phyloP scores from a whole-genome alignment of 2,329 filamentous ascomycete species.

The Tricladium varicosporioides region DNA sequence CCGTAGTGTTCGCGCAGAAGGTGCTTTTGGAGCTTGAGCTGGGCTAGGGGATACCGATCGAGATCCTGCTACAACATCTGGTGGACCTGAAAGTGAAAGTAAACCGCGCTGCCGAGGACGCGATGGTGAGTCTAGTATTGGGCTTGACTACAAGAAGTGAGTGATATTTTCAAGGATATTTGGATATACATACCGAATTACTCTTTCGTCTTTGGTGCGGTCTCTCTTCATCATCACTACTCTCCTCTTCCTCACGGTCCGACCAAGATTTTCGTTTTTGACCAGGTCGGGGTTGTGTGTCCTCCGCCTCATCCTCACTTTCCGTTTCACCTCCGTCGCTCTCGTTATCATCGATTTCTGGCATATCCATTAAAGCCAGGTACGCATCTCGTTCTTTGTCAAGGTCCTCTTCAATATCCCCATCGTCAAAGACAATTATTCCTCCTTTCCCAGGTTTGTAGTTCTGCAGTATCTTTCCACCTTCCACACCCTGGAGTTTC shows the following conservation, averaged over 20 bases:
- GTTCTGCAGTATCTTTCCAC: conserved; percentile 66
- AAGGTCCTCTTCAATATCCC: conserved; percentile 86
- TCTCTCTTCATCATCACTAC: conserved; percentile 67
- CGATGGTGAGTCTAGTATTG: conserved; percentile 63
- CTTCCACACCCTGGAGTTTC: conserved; percentile 62
- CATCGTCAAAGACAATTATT: conserved; percentile 92
- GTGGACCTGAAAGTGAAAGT: conserved; percentile 50
- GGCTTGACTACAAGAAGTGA: conserved; percentile 50
- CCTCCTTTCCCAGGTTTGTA: conserved; percentile 82
- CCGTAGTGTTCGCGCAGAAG: conserved; percentile 70
- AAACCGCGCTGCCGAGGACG: conserved; percentile 60
- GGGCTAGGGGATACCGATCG: conserved; percentile 48
- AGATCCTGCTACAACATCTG: conserved; percentile 41
- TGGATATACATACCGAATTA: conserved; percentile 66
- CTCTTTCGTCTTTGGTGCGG: conserved; percentile 80
- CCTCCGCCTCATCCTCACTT: conserved; percentile 57
- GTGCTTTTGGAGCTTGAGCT: conserved; percentile 56
- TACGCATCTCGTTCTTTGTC: conserved; percentile 75
- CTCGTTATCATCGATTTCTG: conserved; percentile 65
- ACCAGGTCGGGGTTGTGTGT: conserved; percentile 48
- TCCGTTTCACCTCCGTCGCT: conserved; percentile 48
- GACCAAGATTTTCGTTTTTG: conserved; percentile 81
- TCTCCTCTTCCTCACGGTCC: conserved; percentile 64
- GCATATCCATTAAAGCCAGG: conserved; percentile 84
- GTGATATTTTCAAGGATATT: not conserved